Base-by-base conservation (phyloP, 805 yeast genomes). In the Hanseniaspora lachancei region DNA sequence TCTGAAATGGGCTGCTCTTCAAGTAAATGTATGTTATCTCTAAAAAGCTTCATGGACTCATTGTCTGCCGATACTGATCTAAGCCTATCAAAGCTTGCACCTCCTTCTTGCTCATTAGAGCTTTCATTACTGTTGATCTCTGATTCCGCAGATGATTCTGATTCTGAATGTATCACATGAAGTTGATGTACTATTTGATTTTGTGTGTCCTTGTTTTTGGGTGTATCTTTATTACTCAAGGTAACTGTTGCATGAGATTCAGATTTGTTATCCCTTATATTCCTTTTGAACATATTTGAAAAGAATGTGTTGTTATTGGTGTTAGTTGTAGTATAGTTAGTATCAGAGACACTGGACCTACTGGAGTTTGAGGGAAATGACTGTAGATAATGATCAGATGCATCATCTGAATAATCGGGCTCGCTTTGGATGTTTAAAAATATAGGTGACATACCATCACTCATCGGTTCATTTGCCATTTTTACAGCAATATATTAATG, bases 1-100 rank as follows among this genome's bases (percentile, higher is more conserved):
- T 21, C 38, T 27, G 56, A 20, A 5, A 39, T 18, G 3, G 56
- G 50, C 18, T 54, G 52, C 23, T 54, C 51, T 41, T 55, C 57
- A 24, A 55, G 32, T n/a, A 49, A 15, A 48, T 55, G 57, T 16
- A 49, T 44, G 27, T 55, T 55, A 24, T 49, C 57, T 43, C 43
- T 55, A 16, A 55, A 55, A 6, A 43, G 13, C 18, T 29, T 48
- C 54, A 55, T 55, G 2, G 57, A 55, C 16, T 55, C 57, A 15
- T 43, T 54, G 9, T 54, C 57, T 10, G 48, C 34, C 10, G n/a
- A 16, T 9, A 16, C 29, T 44, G 47, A 44, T 44, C 47, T 27
- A 3, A 44, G 29, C 13, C 36, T 18, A 6, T 44, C 36, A 16
- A 44, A 29, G 10, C 29, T 29, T 13, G 18, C 23, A n/a, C 8